phyloP scores from a whole-genome alignment of 176 grass and related monocot species.

The Triticum dicoccoides region DNA sequence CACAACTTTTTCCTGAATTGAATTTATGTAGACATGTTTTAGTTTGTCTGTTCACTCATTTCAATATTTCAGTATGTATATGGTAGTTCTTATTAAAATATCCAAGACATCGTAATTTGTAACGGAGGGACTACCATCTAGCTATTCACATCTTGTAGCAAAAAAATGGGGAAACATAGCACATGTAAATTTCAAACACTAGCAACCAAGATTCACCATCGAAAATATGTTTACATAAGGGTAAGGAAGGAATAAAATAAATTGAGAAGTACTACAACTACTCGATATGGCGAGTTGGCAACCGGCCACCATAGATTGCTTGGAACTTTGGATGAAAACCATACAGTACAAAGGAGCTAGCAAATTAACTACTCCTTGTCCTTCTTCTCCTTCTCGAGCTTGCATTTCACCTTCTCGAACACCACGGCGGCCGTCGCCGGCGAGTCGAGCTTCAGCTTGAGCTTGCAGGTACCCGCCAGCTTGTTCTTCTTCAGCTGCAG shows the following conservation, averaged over 20 bases:
- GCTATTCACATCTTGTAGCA: background rate
- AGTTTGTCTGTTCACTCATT: no score
- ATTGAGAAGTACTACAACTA: background rate
- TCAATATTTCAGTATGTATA: no score
- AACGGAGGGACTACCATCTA: no score
- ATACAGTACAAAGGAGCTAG: no score
- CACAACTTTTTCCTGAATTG: accelerated
- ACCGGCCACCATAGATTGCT: no score
- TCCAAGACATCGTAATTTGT: no score
- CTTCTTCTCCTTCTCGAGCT: background rate
- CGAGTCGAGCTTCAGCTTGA: background rate
- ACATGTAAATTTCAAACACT: background rate
- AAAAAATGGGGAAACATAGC: background rate
- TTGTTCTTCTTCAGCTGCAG: background rate
- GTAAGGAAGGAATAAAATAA: background rate
- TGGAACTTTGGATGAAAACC: no score
- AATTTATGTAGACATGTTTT: no score
- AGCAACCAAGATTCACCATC: background rate
- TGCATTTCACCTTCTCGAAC: background rate
- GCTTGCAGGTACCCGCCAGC: background rate
- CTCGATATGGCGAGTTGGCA: no score
- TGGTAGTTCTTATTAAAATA: no score
- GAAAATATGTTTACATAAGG: background rate
- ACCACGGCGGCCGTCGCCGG: background rate
- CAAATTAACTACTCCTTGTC: background rate